phyloP scores from a whole-genome alignment of 495 filamentous ascomycete species.

The Talaromyces liani region DNA sequence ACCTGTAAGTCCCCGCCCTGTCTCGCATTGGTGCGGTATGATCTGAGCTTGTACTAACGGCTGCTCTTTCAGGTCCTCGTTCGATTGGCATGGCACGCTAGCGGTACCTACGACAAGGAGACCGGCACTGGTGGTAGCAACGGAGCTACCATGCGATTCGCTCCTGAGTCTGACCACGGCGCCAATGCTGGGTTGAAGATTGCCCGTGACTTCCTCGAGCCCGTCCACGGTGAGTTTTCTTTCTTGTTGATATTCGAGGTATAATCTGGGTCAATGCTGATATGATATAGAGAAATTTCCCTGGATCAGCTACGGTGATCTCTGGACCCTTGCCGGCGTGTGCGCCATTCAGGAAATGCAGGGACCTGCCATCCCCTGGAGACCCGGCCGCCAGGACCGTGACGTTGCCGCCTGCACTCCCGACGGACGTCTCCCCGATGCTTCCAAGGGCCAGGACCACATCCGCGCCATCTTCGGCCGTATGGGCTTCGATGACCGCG shows the following conservation, averaged over 20 bases:
- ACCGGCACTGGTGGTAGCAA: conserved; percentile 91
- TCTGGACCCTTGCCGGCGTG: conserved; percentile 89
- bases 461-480: conserved; percentile 89
- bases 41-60: neutral
- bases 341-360: conserved; percentile 91
- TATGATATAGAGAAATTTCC: conserved; percentile 62
- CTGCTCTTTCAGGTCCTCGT: conserved; percentile 49
- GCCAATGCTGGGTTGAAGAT: conserved; percentile 87
- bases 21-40: neutral
- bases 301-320: conserved; percentile 93
- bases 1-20: conserved; percentile 46
- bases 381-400: conserved; percentile 77
- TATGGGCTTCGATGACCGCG: conserved; percentile 97
- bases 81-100: conserved; percentile 81
- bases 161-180: conserved; percentile 84
- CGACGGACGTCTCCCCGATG: conserved; percentile 93
- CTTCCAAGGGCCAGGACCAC: conserved; percentile 68
- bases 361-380: conserved; percentile 80
- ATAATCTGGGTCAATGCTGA: conserved; percentile 21
- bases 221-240: conserved; percentile 60
- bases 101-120: conserved; percentile 81
- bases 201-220: conserved; percentile 88
- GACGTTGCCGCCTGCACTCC: conserved; percentile 86
- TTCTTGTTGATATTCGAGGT: neutral
- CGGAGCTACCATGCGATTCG: conserved; percentile 96